These are phyloP conservation scores for Yueomyces sinensis DNA, from an alignment of 805 yeast genomes.

Conservation along the genomic window DNA sequence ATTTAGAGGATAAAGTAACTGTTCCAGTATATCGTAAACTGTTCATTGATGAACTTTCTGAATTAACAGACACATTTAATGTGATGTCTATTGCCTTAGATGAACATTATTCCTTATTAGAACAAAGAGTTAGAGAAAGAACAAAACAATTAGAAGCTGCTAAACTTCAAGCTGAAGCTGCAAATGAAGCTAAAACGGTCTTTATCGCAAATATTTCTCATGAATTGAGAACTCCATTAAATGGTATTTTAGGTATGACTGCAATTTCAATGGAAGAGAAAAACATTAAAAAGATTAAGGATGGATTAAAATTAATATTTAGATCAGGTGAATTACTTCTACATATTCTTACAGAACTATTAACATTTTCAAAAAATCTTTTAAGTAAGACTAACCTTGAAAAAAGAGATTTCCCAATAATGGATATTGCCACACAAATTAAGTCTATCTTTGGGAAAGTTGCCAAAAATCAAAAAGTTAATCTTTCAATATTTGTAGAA, in stretches of 20 bases:
- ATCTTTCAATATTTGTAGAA: constrained; percentile 41
- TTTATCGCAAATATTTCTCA: constrained; percentile 88
- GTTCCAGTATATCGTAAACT: constrained; percentile 38
- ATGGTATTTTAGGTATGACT: constrained; percentile 94
- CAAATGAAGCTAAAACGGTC: constrained; percentile 92
- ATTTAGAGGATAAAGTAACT: constrained; percentile 20
- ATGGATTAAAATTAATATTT: constrained; percentile 71
- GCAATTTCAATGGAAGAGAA: constrained; percentile 84
- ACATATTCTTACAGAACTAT: constrained; percentile 79
- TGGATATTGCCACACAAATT: constrained; percentile 75
- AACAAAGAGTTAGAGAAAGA: constrained; percentile 76
- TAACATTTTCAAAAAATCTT: constrained; percentile 81
- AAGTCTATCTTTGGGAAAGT: constrained; percentile 73
- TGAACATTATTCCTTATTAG: constrained; percentile 69
- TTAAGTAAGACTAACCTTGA: constrained; percentile 73
- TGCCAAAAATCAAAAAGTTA: constrained; percentile 66
- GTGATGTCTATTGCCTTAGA: constrained; percentile 83
- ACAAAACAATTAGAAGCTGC: constrained; percentile 84
- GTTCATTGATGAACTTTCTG: constrained; percentile 76
- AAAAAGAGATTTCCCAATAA: constrained; percentile 62
- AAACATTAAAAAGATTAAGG: constrained; percentile 53
- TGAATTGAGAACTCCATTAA: constrained; percentile 88
- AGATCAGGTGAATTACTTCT: constrained; percentile 83
- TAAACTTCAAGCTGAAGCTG: constrained; percentile 80
- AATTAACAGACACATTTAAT: constrained; percentile 78